Evolutionary conservation across 2,329 filamentous ascomycete genomes (phyloP).

Genomic region (Aspergillus persii): DNA sequence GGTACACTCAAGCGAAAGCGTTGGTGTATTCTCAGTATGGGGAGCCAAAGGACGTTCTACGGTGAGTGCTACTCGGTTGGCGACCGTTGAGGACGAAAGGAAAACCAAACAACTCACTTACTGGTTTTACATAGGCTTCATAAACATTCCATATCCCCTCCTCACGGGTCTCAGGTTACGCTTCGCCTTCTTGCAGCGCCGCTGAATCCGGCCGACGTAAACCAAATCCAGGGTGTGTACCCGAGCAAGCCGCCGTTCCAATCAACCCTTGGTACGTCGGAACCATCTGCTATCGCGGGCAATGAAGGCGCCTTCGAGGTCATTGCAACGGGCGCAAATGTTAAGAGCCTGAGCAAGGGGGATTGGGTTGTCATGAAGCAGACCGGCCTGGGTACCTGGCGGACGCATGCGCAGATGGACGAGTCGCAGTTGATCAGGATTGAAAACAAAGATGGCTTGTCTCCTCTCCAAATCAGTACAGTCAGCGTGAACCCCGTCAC

Average conservation of each 20-base stretch:
- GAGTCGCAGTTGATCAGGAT: slow-evolving; percentile 65
- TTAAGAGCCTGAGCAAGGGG: slow-evolving; percentile 65
- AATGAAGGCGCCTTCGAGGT: slow-evolving; percentile 96
- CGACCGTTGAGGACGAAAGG: not conserved
- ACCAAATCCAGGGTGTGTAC: slow-evolving; percentile 96
- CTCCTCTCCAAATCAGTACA: slow-evolving; percentile 75
- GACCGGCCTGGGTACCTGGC: slow-evolving; percentile 88
- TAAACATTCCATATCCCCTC: slow-evolving; percentile 49
- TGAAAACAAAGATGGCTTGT: slow-evolving; percentile 67
- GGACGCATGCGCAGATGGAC: slow-evolving; percentile 76
- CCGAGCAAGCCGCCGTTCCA: slow-evolving; percentile 78
- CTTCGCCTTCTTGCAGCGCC: slow-evolving; percentile 85
- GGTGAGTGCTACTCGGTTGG: slow-evolving; percentile 24
- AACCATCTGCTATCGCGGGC: slow-evolving; percentile 62
- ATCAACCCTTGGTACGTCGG: slow-evolving; percentile 69
- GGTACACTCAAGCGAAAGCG: slow-evolving; percentile 51
- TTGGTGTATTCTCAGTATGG: slow-evolving; percentile 50
- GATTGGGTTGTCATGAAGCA: slow-evolving; percentile 92
- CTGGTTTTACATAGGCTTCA: slow-evolving; percentile 36
- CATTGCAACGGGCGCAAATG: slow-evolving; percentile 62
- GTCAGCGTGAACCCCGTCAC: slow-evolving; percentile 92
- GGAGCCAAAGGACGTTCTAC: slow-evolving; percentile 49
- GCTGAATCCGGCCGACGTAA: slow-evolving; percentile 96
- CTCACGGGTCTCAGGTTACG: slow-evolving; percentile 64
- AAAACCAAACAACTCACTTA: not conserved